Evolutionary conservation across 1,139 yeast genomes (phyloP).

Genomic region (Entelexis paramagnoliae): DNA sequence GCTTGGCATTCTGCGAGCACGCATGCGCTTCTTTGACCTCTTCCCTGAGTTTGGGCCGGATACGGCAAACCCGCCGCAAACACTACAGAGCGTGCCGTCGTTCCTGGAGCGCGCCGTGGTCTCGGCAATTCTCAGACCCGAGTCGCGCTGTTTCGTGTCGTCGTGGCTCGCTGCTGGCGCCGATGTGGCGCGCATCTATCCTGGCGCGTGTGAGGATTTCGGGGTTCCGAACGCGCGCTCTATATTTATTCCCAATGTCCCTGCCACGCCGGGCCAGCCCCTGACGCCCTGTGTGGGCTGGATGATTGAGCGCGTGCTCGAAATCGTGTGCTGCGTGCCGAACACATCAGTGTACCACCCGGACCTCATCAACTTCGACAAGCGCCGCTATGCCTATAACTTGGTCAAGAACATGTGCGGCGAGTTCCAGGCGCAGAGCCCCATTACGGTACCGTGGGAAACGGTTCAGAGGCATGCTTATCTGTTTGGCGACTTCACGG

Average conservation of each 20-base stretch:
- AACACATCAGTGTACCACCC: slow-evolving; percentile 53
- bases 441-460: slow-evolving; percentile 7
- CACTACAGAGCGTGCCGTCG: slow-evolving; percentile 54
- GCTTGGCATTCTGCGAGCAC: slow-evolving; percentile 54
- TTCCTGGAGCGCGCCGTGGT: slow-evolving; percentile 73
- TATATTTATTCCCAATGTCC: slow-evolving; percentile 36
- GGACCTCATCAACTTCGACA: slow-evolving; percentile 54
- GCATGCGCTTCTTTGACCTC: slow-evolving; percentile 56
- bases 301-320: slow-evolving; percentile 51
- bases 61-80: slow-evolving; percentile 11
- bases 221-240: slow-evolving; percentile 23
- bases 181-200: slow-evolving; percentile 25
- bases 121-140: slow-evolving; percentile 70
- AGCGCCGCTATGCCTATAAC: slow-evolving; percentile 53
- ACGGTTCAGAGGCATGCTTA: slow-evolving; percentile 10
- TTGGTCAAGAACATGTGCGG: slow-evolving; percentile 38
- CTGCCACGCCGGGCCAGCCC: slow-evolving; percentile 23
- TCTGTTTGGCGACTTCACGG: slow-evolving; percentile 13
- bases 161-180: slow-evolving; percentile 56
- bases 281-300: slow-evolving; percentile 82
- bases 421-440: slow-evolving; percentile 15
- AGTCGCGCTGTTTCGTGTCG: slow-evolving; percentile 55
- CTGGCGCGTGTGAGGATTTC: background rate
- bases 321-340: slow-evolving; percentile 58
- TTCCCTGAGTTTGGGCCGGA: slow-evolving; percentile 36